These are phyloP conservation scores for Raphanus hybrid DNA, from an alignment of 441 rosid species.

Conservation along the genomic window DNA sequence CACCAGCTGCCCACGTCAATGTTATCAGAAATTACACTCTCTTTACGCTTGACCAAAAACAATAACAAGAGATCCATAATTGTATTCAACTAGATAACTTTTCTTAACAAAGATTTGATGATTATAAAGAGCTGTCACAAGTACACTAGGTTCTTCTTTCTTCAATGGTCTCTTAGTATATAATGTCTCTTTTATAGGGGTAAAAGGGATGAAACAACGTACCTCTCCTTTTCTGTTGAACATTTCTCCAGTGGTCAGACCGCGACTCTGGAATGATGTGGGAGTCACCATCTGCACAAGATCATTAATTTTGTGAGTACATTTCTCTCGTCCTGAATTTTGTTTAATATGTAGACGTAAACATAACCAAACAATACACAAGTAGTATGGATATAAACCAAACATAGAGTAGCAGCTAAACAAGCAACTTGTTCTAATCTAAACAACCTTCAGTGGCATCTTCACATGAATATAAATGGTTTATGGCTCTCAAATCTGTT, in stretches of 20 bases:
- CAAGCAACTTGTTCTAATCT: neutral
- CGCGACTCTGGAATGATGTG: slow-evolving; percentile 56
- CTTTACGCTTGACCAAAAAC: neutral
- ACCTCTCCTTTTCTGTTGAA: slow-evolving; percentile 91
- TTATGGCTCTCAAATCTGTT: slow-evolving; percentile 10
- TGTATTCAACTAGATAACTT: neutral
- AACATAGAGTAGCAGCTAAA: neutral
- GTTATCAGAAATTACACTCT: neutral
- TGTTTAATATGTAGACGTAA: too few relatives aligned
- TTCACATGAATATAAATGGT: neutral
- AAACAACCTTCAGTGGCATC: neutral
- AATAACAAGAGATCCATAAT: neutral
- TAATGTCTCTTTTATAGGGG: neutral
- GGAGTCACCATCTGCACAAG: slow-evolving; percentile 66
- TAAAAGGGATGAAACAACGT: neutral
- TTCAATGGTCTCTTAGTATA: neutral
- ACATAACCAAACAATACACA: neutral
- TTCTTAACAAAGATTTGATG: neutral
- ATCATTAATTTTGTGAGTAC: neutral
- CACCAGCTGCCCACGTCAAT: slow-evolving; percentile 57
- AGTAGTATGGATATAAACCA: neutral
- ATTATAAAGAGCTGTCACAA: neutral
- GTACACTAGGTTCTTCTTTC: neutral
- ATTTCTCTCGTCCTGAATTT: too few relatives aligned
- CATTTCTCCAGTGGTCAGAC: slow-evolving; percentile 74